These are phyloP conservation scores for Apiospora rasikravindrae DNA, from an alignment of 2,329 filamentous ascomycete species.

Conservation along the genomic window DNA sequence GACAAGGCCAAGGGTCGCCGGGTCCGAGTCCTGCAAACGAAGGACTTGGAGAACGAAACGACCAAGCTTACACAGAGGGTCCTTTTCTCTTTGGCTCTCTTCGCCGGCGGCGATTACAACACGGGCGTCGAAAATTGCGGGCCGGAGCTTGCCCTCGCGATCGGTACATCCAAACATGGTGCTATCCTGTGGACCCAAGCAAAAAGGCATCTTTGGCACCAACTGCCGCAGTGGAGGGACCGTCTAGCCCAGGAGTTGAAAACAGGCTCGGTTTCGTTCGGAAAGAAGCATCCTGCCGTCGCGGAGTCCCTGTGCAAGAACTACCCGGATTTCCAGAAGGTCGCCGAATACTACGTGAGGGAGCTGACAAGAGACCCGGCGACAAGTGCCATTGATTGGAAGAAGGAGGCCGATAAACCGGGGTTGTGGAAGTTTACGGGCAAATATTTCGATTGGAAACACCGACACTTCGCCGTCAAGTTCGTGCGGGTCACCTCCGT, in stretches of 20 bases:
- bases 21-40: slow-evolving; percentile 23
- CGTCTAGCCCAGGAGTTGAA: not conserved
- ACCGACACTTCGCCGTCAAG: not conserved
- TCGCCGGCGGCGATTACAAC: slow-evolving; percentile 34
- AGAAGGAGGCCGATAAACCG: not conserved
- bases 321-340: not conserved
- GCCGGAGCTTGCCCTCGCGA: slow-evolving; percentile 24
- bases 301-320: not conserved
- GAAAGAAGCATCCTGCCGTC: not conserved
- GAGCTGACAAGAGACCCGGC: not conserved
- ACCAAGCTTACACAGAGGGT: slow-evolving; percentile 26
- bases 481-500: not conserved
- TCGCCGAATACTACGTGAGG: not conserved
- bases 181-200: not conserved
- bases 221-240: not conserved
- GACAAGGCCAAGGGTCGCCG: slow-evolving; percentile 26
- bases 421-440: not conserved
- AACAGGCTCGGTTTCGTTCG: not conserved
- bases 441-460: slow-evolving; percentile 9
- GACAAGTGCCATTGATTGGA: not conserved
- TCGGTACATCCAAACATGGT: slow-evolving; percentile 15
- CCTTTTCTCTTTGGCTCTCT: slow-evolving; percentile 32
- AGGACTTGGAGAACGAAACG: slow-evolving; percentile 21
- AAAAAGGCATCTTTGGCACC: not conserved
- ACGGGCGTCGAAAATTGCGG: slow-evolving; percentile 29